A percentile compares a stretch with the other conserved stretches of the same genome.
Conservation (phyloP, 1,139 yeast genomes). For the Lizanozyma gosingica region DNA sequence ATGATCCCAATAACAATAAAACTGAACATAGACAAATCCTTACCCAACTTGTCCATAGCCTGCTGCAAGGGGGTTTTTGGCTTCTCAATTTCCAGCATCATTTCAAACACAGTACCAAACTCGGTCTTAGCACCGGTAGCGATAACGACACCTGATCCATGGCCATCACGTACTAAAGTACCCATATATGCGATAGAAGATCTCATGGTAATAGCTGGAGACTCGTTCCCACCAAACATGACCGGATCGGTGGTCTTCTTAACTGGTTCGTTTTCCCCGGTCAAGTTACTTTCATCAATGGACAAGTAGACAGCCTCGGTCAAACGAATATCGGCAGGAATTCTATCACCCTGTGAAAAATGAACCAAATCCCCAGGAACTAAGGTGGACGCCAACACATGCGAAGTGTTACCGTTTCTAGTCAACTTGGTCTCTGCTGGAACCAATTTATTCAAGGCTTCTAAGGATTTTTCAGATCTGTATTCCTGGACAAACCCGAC, state of each 20-base stretch:
- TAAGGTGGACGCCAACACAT: slow-evolving; percentile 74
- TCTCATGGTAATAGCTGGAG: slow-evolving; percentile 56
- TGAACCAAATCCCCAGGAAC: slow-evolving; percentile 94
- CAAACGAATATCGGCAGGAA: slow-evolving; percentile 88
- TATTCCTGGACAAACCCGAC: slow-evolving; percentile 97
- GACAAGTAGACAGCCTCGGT: slow-evolving; percentile 68
- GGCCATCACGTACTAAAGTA: slow-evolving; percentile 88
- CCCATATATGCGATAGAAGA: slow-evolving; percentile 87
- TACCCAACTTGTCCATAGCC: slow-evolving; percentile 91
- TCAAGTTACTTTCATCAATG: slow-evolving; percentile 85
- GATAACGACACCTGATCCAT: slow-evolving; percentile 86
- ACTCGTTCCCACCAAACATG: slow-evolving; percentile 10
- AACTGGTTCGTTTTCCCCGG: slow-evolving; percentile 90
- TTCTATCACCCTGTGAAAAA: slow-evolving; percentile 84
- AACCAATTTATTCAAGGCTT: slow-evolving; percentile 82
- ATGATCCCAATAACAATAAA: slow-evolving; percentile 81
- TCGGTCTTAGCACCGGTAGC: slow-evolving; percentile 85
- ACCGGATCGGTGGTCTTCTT: slow-evolving; percentile 43
- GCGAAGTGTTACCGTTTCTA: slow-evolving; percentile 64
- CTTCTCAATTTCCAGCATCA: slow-evolving; percentile 90
- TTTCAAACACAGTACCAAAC: slow-evolving; percentile 78
- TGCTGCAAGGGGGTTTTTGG: slow-evolving; percentile 93
- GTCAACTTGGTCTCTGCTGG: slow-evolving; percentile 92
- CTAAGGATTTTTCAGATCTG: slow-evolving; percentile 85
- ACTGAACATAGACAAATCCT: slow-evolving; percentile 74